These are phyloP conservation scores for Neopestalotiopsis sp. DNA, from an alignment of 2,329 filamentous ascomycete genomes.

Conservation along the genomic window DNA sequence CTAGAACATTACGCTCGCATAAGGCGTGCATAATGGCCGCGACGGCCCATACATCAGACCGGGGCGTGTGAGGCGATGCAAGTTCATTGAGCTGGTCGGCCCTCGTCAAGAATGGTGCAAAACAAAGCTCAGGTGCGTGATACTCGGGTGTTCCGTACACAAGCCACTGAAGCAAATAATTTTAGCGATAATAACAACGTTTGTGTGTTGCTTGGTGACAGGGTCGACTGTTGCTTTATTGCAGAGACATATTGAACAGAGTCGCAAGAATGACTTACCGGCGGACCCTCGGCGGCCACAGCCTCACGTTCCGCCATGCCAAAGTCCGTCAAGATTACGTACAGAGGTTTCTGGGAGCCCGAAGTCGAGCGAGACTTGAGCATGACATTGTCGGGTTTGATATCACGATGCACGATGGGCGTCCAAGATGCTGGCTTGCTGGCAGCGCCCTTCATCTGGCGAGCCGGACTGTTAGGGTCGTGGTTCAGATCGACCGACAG, in stretches of 20 bases:
- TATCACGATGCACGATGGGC: conserved; percentile 27
- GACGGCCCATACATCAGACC: conserved; percentile 24
- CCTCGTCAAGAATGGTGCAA: conserved; percentile 20
- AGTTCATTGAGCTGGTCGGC: conserved; percentile 6
- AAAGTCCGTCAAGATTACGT: conserved; percentile 26
- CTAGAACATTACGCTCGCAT: conserved; percentile 23
- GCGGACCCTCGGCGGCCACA: background rate
- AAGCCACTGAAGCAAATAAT: background rate
- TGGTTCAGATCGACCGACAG: conserved; percentile 18
- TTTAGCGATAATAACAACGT: background rate
- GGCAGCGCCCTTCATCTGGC: too few species aligned
- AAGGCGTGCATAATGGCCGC: conserved; percentile 22
- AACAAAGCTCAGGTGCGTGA: conserved; percentile 25
- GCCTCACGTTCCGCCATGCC: conserved; percentile 19
- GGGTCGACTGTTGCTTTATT: too few species aligned
- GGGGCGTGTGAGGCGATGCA: conserved; percentile 21
- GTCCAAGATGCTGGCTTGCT: conserved; percentile 15
- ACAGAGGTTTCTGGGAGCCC: conserved; percentile 23
- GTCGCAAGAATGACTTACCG: background rate
- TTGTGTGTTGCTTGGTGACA: background rate
- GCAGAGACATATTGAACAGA: background rate
- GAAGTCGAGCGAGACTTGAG: conserved; percentile 25
- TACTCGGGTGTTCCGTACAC: conserved; percentile 21
- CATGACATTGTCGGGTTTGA: conserved; percentile 28
- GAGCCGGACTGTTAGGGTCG: background rate